Base-by-base conservation (phyloP, 2,329 filamentous ascomycete species). In the Trichophyton benhamiae region DNA sequence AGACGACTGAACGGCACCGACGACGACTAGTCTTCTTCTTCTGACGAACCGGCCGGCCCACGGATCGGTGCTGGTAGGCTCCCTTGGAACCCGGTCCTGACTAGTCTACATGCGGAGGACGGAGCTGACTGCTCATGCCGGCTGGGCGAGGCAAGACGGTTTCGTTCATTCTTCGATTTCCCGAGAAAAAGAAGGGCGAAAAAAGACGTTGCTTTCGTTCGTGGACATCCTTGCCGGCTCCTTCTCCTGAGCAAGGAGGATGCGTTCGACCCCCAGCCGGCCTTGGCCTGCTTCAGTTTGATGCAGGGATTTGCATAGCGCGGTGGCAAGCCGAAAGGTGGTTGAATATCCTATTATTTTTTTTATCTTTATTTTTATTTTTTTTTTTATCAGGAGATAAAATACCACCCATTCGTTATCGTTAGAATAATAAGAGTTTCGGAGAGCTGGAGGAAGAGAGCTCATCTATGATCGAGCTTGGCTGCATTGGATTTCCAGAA, bases 401-500 rank as follows among this genome's bases (percentile, higher is more conserved):
- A 38, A 36, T 36, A 36, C 3, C 33, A 38, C 11, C 33, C 33
- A 38, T 38, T 38, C 33, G 46, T 49, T 27, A 49, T 17, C 44
- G 11, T 17, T 8, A n/a, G n/a, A 3, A 15, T 17, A 48, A 48
- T 30, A 22, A 48, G 4, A 27, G 46, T 5, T n/a, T 22, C 46
- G 17, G 13, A 11, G 22, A 49, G 49, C 25, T 3, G 27, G 49
- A 27, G 49, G 13, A n/a, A 13, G 5, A 53, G 17, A 27, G 49
- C 49, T 53, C 49, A 53, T 53, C 49, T 22, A 2, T 53, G 49
- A 30, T 27, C 22, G 15, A 53, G 22, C 22, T 53, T 53, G 22
- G 49, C 22, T 25, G 20, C 38, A 72, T 95, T 87, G 67, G 87
- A 80, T 63, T 87, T 77, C 92, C 92, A 97, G 70, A 96, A 96